These are phyloP conservation scores for Aspergillus ibericus DNA, from an alignment of 2,329 filamentous ascomycete species.

Conservation along the genomic window DNA sequence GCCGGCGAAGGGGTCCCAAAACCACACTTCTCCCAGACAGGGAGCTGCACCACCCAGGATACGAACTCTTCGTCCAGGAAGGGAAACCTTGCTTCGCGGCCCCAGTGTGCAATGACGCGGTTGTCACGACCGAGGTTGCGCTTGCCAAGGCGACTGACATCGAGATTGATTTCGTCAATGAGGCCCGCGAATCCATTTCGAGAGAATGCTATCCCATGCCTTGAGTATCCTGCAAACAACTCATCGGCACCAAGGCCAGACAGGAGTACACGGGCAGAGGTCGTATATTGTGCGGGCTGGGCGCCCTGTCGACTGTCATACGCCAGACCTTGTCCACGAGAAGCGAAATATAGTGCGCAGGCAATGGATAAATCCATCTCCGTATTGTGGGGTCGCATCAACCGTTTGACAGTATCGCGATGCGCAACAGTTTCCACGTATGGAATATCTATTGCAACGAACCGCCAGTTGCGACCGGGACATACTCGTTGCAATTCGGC, in stretches of 20 bases:
- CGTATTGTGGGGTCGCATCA: constrained; percentile 92
- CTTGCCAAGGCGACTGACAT: constrained; percentile 81
- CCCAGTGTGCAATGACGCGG: constrained; percentile 84
- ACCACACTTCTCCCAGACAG: constrained; percentile 84
- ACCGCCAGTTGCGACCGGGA: constrained; percentile 73
- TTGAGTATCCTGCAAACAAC: constrained; percentile 87
- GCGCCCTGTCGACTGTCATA: constrained; percentile 28
- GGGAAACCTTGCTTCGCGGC: constrained; percentile 84
- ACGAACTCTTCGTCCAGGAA: constrained; percentile 86
- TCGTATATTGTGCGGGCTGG: constrained; percentile 54
- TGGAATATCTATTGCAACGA: constrained; percentile 76
- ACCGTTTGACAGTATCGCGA: constrained; percentile 65
- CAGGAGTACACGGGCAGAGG: constrained; percentile 76
- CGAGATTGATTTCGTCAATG: constrained; percentile 77
- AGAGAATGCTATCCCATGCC: constrained; percentile 75
- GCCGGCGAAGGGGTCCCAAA: constrained; percentile 58
- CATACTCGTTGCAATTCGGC: constrained; percentile 71
- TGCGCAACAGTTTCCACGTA: constrained; percentile 72
- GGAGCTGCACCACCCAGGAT: constrained; percentile 71
- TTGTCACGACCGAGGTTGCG: constrained; percentile 96
- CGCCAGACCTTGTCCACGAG: constrained; percentile 65
- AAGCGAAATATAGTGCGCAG: constrained; percentile 90
- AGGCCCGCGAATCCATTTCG: constrained; percentile 69
- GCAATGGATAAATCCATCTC: constrained; percentile 99
- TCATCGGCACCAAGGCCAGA: constrained; percentile 96